phyloP scores from a whole-genome alignment of 441 rosid genomes.

The Brassica balearica region DNA sequence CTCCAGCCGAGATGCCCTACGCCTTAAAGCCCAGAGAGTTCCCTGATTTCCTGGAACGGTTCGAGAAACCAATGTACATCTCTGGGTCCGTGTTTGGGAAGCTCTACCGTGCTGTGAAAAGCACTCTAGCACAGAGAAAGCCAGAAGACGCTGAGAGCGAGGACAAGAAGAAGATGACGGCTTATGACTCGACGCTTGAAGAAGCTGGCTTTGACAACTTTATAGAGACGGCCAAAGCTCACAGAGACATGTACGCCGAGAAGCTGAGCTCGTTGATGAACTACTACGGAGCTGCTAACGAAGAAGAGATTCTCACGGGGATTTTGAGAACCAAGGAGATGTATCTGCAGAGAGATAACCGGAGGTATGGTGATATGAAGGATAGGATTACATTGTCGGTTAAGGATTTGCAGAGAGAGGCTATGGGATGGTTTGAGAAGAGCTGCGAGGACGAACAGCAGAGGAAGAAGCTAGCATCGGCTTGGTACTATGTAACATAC shows the following conservation, averaged over 20 bases:
- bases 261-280: slow-evolving; percentile 67
- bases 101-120: slow-evolving; percentile 67
- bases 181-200: slow-evolving; percentile 71
- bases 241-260: slow-evolving; percentile 68
- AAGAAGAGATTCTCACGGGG: slow-evolving; percentile 93
- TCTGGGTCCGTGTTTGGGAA: slow-evolving; percentile 77
- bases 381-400: slow-evolving; percentile 67
- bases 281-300: slow-evolving; percentile 64
- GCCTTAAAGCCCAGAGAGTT: slow-evolving; percentile 77
- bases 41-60: slow-evolving; percentile 93
- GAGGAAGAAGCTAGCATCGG: slow-evolving; percentile 65
- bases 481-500: slow-evolving; percentile 88
- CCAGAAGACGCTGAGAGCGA: slow-evolving; percentile 50
- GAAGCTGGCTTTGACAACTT: slow-evolving; percentile 66
- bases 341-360: slow-evolving; percentile 78
- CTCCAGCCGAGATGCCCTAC: slow-evolving; percentile 91
- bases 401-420: slow-evolving; percentile 67
- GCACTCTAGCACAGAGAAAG: slow-evolving; percentile 37
- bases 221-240: slow-evolving; percentile 54
- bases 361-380: slow-evolving; percentile 77
- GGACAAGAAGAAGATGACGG: slow-evolving; percentile 37
- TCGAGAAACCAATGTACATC: slow-evolving; percentile 61
- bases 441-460: slow-evolving; percentile 51
- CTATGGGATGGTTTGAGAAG: slow-evolving; percentile 72
- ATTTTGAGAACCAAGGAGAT: slow-evolving; percentile 60